These are phyloP conservation scores for Scleroderma citrinum DNA, from an alignment of 768 basidiomycete species.

Conservation along the genomic window DNA sequence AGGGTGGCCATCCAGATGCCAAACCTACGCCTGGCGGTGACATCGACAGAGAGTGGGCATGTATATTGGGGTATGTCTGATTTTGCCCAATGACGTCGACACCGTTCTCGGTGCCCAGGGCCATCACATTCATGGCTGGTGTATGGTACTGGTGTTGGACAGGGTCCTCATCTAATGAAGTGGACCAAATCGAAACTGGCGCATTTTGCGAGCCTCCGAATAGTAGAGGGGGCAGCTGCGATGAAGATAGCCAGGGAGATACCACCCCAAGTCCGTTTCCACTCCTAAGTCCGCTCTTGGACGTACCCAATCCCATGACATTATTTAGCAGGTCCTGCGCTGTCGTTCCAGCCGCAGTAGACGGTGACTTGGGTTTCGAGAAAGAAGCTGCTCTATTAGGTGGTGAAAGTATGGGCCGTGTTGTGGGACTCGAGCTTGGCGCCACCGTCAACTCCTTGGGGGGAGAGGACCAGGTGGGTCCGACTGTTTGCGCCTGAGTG, in stretches of 20 bases:
- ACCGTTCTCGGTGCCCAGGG: neutral
- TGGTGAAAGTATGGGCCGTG: slow-evolving; percentile 4
- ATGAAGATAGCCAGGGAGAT: slow-evolving; percentile 26
- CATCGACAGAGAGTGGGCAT: neutral
- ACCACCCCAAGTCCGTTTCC: slow-evolving; percentile 10
- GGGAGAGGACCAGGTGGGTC: neutral
- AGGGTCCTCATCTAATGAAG: slow-evolving; percentile 43
- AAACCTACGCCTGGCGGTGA: slow-evolving; percentile 7
- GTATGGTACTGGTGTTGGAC: neutral
- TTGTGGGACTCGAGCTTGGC: slow-evolving; percentile 1
- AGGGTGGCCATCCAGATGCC: slow-evolving; percentile 18
- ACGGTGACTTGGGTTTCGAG: slow-evolving; percentile 20
- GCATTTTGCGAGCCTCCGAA: slow-evolving; percentile 44
- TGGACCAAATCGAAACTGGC: slow-evolving; percentile 65
- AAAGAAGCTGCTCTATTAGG: slow-evolving; percentile 4
- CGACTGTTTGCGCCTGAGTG: slow-evolving; percentile 8
- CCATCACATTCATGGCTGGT: neutral
- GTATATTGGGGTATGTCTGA: neutral
- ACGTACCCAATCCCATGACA: slow-evolving; percentile 12
- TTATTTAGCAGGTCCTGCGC: slow-evolving; percentile 64
- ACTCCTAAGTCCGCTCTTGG: slow-evolving; percentile 10
- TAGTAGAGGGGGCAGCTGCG: slow-evolving; percentile 36
- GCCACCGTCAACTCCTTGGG: neutral
- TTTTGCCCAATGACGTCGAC: neutral
- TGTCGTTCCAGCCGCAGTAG: slow-evolving; percentile 38